phyloP scores from a whole-genome alignment of 2,329 filamentous ascomycete genomes.

The Leptographium procerum region DNA sequence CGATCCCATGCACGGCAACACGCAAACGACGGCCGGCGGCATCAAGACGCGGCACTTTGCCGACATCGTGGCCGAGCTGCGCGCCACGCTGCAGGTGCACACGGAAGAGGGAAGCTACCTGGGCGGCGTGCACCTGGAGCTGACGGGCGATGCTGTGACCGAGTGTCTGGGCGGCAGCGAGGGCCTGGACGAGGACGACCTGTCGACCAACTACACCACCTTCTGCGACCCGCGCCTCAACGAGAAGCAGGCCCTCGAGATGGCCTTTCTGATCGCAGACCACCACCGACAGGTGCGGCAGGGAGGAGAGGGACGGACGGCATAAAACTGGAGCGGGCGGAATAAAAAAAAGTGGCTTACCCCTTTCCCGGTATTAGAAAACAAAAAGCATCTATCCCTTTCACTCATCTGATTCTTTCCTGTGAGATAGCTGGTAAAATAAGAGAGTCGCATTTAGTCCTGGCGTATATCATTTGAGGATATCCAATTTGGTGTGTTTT shows the following conservation, averaged over 20 bases:
- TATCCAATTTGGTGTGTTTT: too few relatives aligned
- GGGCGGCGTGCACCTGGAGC: conserved; percentile 86
- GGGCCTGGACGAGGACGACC: conserved; percentile 74
- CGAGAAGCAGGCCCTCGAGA: conserved; percentile 92
- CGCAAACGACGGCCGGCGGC: conserved; percentile 55
- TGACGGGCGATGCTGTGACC: conserved; percentile 92
- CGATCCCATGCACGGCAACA: conserved; percentile 95
- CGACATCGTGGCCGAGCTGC: conserved; percentile 80
- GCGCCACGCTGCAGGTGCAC: conserved; percentile 74
- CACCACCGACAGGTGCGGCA: conserved; percentile 43
- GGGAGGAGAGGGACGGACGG: not conserved
- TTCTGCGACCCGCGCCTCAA: conserved; percentile 94
- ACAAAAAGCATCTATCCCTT: too few relatives aligned
- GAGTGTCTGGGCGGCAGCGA: conserved; percentile 91
- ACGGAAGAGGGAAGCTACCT: conserved; percentile 74
- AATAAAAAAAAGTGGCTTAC: too few relatives aligned
- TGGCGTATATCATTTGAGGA: too few relatives aligned
- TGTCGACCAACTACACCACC: conserved; percentile 84
- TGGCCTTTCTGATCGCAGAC: conserved; percentile 86
- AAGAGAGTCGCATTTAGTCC: too few relatives aligned
- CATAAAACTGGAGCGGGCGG: too few relatives aligned
- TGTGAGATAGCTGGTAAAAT: too few relatives aligned
- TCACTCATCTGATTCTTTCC: too few relatives aligned
- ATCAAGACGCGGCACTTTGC: conserved; percentile 90
- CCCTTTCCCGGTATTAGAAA: too few relatives aligned